phyloP scores from a whole-genome alignment of 192 early-diverging fungal species.

The Martensiomyces pterosporus region DNA sequence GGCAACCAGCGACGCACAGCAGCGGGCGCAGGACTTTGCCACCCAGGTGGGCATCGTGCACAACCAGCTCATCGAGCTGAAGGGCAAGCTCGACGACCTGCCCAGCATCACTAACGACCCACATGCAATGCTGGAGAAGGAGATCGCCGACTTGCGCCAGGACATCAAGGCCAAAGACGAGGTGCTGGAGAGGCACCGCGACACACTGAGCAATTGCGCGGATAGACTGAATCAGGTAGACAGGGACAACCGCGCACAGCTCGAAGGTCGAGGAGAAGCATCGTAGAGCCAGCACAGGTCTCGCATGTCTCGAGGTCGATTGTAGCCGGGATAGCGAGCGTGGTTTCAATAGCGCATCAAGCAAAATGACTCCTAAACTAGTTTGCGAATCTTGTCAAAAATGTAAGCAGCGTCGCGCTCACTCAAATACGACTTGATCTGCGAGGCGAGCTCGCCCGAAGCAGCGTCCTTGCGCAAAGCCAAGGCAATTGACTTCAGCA shows the following conservation, averaged over 20 bases:
- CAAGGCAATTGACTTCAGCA: neutral
- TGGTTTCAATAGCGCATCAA: no score
- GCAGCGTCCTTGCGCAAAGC: conserved; percentile 1
- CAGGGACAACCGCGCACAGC: conserved; percentile 8
- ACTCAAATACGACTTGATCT: conserved; percentile 6
- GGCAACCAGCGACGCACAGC: conserved; percentile 26
- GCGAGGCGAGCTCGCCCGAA: neutral
- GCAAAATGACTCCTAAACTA: no score
- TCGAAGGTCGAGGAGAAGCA: neutral
- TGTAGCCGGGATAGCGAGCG: no score
- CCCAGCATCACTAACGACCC: conserved; percentile 1
- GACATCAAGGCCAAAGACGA: conserved; percentile 29
- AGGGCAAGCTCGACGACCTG: conserved; percentile 13
- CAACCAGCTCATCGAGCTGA: conserved; percentile 27
- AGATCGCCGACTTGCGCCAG: conserved; percentile 28
- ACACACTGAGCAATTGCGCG: conserved; percentile 2
- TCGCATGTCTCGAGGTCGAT: no score
- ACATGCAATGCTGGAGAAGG: conserved; percentile 4
- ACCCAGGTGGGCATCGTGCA: conserved; percentile 14
- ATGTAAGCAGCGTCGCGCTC: conserved; percentile 1
- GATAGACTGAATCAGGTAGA: conserved; percentile 9
- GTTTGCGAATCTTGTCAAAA: no score
- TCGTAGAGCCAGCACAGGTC: no score
- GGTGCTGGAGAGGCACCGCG: conserved; percentile 25
- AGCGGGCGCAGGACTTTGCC: conserved; percentile 40